Percentiles rank a stretch among this genome's conserved stretches.
These are phyloP conservation scores for Coemansia sp. DNA, from an alignment of 192 early-diverging fungal species.

Conservation along the genomic window DNA sequence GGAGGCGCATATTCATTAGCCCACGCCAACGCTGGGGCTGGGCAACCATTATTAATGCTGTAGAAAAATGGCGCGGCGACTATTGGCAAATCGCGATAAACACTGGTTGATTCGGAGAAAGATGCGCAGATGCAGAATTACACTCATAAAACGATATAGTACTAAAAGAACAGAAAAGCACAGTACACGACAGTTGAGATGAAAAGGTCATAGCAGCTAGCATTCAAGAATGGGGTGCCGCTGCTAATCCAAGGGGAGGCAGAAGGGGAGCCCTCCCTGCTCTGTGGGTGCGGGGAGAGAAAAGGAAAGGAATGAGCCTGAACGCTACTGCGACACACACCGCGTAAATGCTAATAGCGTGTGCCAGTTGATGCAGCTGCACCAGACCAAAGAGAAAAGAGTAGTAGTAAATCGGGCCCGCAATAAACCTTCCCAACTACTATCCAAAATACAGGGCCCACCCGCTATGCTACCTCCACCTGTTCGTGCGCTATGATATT, in stretches of 20 bases:
- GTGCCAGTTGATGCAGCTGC: background rate
- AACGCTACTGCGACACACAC: background rate
- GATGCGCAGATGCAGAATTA: background rate
- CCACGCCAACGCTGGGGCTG: conserved; percentile 3
- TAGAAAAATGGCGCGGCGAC: conserved; percentile 1
- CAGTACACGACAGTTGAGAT: background rate
- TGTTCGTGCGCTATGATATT: background rate
- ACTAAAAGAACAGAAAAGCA: background rate
- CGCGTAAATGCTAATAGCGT: background rate
- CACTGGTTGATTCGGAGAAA: background rate
- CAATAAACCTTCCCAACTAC: background rate
- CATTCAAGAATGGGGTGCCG: background rate
- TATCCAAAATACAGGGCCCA: background rate
- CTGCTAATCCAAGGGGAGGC: background rate
- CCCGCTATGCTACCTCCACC: background rate
- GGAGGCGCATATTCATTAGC: conserved; percentile 3
- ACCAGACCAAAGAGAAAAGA: background rate
- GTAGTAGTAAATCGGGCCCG: background rate
- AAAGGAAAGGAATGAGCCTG: background rate
- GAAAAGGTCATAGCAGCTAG: background rate
- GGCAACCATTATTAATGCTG: conserved; percentile 11
- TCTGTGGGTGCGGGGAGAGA: background rate
- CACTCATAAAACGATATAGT: conserved; percentile 1
- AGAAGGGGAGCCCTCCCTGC: background rate
- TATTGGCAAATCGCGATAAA: background rate